Percentiles rank a stretch among this genome's conserved stretches.
Conservation (phyloP, 495 filamentous ascomycete species). For the Talaromyces proteolyticus region DNA sequence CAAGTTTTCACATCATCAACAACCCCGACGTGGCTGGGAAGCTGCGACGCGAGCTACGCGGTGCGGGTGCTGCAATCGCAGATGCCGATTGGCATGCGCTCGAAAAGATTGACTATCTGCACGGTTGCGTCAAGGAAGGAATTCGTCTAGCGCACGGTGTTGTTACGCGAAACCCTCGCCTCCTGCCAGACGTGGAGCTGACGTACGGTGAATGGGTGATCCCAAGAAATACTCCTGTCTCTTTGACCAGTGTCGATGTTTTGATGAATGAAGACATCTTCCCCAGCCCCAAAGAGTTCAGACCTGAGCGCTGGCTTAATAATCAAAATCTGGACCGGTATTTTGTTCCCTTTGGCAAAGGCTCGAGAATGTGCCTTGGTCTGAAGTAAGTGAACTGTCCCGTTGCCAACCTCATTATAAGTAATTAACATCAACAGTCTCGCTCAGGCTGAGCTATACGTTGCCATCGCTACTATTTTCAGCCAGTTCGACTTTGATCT, state of each 20-base stretch:
- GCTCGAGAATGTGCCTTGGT: slow-evolving; percentile 20
- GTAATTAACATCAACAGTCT: slow-evolving; percentile 18
- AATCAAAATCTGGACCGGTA: slow-evolving; percentile 10
- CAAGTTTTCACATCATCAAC: slow-evolving; percentile 17
- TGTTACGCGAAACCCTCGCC: slow-evolving; percentile 21
- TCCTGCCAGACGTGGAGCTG: neutral
- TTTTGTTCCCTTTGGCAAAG: slow-evolving; percentile 17
- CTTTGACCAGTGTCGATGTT: slow-evolving; percentile 29
- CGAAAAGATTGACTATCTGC: slow-evolving; percentile 29
- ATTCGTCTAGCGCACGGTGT: slow-evolving; percentile 30
- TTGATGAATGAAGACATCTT: slow-evolving; percentile 32
- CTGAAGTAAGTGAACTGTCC: slow-evolving; percentile 26
- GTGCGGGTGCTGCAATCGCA: slow-evolving; percentile 12
- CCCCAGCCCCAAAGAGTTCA: slow-evolving; percentile 24
- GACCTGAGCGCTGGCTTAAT: slow-evolving; percentile 36
- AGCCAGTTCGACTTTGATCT: slow-evolving; percentile 30
- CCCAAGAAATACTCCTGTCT: slow-evolving; percentile 31
- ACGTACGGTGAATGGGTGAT: slow-evolving; percentile 3
- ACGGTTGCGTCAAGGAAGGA: slow-evolving; percentile 25
- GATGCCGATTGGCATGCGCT: slow-evolving; percentile 11
- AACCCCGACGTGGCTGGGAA: slow-evolving; percentile 11
- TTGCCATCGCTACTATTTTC: slow-evolving; percentile 27
- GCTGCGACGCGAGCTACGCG: slow-evolving; percentile 17
- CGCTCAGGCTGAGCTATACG: slow-evolving; percentile 33
- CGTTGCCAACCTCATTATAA: neutral